Evolutionary conservation across 805 yeast species (phyloP), one percentile per base, ranked within the genome.

Genomic region (Saturnispora saitoi): DNA sequence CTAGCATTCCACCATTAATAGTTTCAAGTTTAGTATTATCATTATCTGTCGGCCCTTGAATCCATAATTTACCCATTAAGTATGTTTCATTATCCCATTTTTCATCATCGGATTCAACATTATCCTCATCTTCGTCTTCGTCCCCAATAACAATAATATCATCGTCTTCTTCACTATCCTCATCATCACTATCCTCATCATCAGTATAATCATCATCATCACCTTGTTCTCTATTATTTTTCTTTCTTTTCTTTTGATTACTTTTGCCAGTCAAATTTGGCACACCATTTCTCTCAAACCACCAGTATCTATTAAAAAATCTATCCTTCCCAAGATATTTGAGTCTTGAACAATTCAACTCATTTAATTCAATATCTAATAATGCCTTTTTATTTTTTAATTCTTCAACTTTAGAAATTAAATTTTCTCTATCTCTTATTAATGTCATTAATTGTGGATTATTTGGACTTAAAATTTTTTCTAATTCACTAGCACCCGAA

Each of bases 231-330:
- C 63, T 64, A 1, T 57, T 68, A 12, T 56, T 59, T n/a, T 34
- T 56, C 61, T 17, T 59, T 65, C 22, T 56, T 59, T 28, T 49
- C 51, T 22, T 47, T 49, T 28, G 40, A 12, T 15, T 34, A 14
- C 45, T 40, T 42, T 54, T 50, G 15, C 56, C 45, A 5, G 57
- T 59, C 17, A 66, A 56, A 37, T 65, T 70, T 4, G 89, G 87
- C 43, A 88, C 70, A 0, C 98, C 99, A 59, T 84, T 83, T 53
- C 74, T 73, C 59, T 91, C 98, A 60, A 89, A 80, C 96, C 96
- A 93, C 95, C 95, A 93, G 63, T 91, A 93, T 54, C 90, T 72
- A 67, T 93, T 93, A 63, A 72, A 89, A 50, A 78, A 76, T 45
- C 95, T 70, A 64, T 93, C 99, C 50, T 80, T 75, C 2, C 99